Conservation (phyloP, 805 yeast genomes). For the Priceomyces melissophilus region DNA sequence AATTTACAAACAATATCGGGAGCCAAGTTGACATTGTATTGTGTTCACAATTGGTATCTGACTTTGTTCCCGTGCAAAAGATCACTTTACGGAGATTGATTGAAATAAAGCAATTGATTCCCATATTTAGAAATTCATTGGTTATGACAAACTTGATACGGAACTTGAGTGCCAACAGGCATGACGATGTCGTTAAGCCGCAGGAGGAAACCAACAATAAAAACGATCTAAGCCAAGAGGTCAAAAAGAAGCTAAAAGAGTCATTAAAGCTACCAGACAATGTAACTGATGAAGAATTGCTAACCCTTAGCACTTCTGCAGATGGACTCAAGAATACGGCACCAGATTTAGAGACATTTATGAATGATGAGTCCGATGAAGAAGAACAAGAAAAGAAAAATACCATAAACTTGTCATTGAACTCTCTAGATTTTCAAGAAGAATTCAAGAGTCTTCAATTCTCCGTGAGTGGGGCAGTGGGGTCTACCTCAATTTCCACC, state of each 20-base stretch:
- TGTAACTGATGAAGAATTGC: constrained; percentile 38
- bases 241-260: constrained; percentile 28
- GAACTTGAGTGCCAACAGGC: neutral
- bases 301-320: constrained; percentile 29
- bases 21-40: constrained; percentile 1
- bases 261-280: constrained; percentile 33
- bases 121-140: constrained; percentile 29
- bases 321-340: constrained; percentile 19
- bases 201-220: constrained; percentile 1
- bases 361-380: constrained; percentile 19
- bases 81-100: constrained; percentile 20
- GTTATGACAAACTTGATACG: constrained; percentile 20
- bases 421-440: constrained; percentile 22
- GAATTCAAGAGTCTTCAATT: constrained; percentile 20
- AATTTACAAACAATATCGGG: neutral
- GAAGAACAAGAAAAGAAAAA: constrained; percentile 3
- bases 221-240: constrained; percentile 13
- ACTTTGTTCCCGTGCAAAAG: constrained; percentile 19
- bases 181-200: neutral
- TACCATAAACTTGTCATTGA: constrained; percentile 14
- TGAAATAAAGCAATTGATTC: constrained; percentile 23
- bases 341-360: constrained; percentile 22
- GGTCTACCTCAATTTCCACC: constrained; percentile 11
- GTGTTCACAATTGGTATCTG: constrained; percentile 5
- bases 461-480: constrained; percentile 15